phyloP scores from a whole-genome alignment of 805 yeast genomes.

The Metschnikowia drakensbergensis region DNA sequence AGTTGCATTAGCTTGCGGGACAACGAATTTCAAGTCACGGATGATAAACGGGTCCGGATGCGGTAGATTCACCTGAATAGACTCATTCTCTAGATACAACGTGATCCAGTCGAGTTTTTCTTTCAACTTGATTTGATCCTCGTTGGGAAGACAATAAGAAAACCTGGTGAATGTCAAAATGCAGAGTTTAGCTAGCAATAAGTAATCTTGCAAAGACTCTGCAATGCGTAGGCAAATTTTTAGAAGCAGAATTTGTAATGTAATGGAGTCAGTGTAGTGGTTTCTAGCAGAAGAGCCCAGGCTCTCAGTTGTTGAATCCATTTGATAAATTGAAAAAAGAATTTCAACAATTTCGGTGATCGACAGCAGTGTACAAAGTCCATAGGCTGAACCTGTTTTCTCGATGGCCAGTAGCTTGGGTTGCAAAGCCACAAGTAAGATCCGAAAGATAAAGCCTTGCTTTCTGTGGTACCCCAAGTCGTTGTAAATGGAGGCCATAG shows the following conservation, averaged over 20 bases:
- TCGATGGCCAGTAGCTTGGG: conserved; percentile 31
- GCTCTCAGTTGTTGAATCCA: conserved; percentile 37
- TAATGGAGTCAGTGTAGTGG: conserved; percentile 45
- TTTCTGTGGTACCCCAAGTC: conserved; percentile 63
- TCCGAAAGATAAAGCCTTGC: conserved; percentile 62
- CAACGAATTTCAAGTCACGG: conserved; percentile 42
- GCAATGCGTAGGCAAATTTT: conserved; percentile 51
- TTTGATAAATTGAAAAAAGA: conserved; percentile 53
- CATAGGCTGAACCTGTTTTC: conserved; percentile 1
- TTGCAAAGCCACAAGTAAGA: conserved; percentile 51
- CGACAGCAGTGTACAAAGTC: conserved; percentile 2
- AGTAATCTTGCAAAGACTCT: conserved; percentile 45
- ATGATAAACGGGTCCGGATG: conserved; percentile 78
- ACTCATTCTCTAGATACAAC: conserved; percentile 22
- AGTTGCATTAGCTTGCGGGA: conserved; percentile 5
- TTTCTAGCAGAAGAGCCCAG: conserved; percentile 18
- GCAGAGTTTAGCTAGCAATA: conserved; percentile 41
- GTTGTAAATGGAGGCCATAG: conserved; percentile 61
- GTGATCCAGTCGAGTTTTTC: conserved; percentile 26
- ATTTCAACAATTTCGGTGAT: conserved; percentile 44
- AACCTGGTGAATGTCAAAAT: conserved; percentile 54
- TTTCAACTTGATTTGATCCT: conserved; percentile 53
- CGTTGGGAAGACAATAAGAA: conserved; percentile 47
- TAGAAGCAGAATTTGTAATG: conserved; percentile 54
- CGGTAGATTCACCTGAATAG: conserved; percentile 24